These are phyloP conservation scores for Athelia sp. DNA, from an alignment of 1,284 basidiomycete species.

Conservation along the genomic window DNA sequence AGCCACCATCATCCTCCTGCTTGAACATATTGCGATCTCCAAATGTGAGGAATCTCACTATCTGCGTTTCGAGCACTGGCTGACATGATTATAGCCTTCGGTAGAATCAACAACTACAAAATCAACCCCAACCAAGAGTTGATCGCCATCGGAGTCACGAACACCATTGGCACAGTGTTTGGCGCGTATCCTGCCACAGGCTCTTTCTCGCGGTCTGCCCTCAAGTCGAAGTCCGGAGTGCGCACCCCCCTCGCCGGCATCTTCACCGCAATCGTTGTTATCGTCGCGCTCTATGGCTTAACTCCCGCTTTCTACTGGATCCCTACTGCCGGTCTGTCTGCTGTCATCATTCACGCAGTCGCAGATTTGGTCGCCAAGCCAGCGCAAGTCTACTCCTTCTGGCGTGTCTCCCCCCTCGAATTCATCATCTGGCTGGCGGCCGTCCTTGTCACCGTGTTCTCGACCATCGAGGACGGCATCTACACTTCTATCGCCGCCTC, in stretches of 20 bases:
- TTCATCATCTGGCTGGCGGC: constrained; percentile 88
- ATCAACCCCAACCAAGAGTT: constrained; percentile 98
- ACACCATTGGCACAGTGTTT: constrained; percentile 82
- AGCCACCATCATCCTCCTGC: constrained; percentile 89
- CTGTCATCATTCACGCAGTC: constrained; percentile 95
- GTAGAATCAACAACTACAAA: constrained; percentile 94
- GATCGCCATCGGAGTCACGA: constrained; percentile 96
- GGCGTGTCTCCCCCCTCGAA: constrained; percentile 92
- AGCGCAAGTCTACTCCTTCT: constrained; percentile 85
- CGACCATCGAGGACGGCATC: constrained; percentile 90
- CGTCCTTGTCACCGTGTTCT: constrained; percentile 86
- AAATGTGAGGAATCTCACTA: constrained; percentile 54
- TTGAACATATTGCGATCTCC: constrained; percentile 96
- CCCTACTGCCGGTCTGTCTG: constrained; percentile 75
- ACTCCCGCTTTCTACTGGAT: constrained; percentile 90
- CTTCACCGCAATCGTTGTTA: constrained; percentile 82
- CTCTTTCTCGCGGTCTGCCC: constrained; percentile 94
- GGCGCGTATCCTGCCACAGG: constrained; percentile 95
- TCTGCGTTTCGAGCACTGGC: background rate
- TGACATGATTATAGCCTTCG: constrained; percentile 64
- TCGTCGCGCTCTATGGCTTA: constrained; percentile 92
- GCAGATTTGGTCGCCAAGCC: constrained; percentile 90
- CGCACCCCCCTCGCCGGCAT: constrained; percentile 92
- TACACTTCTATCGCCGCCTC: constrained; percentile 87
- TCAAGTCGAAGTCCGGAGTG: constrained; percentile 95